Conservation (phyloP, 1,284 basidiomycete species). For the Heterobasidion annosum region DNA sequence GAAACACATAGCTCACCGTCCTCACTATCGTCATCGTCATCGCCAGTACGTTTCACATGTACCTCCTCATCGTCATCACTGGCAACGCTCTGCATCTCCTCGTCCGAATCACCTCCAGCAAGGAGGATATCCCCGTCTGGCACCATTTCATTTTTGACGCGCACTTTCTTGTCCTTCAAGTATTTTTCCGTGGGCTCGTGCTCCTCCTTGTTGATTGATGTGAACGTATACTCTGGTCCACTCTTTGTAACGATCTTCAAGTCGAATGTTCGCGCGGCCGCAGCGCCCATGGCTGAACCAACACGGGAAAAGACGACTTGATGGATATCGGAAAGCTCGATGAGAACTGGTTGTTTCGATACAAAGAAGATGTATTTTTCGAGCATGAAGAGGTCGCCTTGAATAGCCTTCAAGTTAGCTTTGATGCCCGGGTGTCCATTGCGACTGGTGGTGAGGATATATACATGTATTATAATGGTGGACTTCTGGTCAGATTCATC, state of each 20-base stretch:
- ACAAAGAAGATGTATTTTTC: conserved; percentile 99
- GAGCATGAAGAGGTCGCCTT: conserved; percentile 96
- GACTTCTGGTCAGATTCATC: not conserved
- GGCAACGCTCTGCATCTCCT: conserved; percentile 74
- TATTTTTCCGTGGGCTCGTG: conserved; percentile 82
- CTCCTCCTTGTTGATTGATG: conserved; percentile 94
- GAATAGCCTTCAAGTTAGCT: conserved; percentile 95
- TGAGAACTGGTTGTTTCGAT: conserved; percentile 89
- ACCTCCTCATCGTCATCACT: conserved; percentile 62
- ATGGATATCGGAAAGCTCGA: conserved; percentile 88
- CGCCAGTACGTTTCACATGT: conserved; percentile 40
- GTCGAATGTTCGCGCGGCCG: conserved; percentile 91
- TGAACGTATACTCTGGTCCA: conserved; percentile 83
- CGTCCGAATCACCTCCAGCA: conserved; percentile 75
- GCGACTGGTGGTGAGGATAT: conserved; percentile 32
- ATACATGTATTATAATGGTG: not conserved
- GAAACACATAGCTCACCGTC: conserved; percentile 46
- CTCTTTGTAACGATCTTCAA: conserved; percentile 82
- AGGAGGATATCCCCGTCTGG: conserved; percentile 72
- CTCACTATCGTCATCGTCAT: conserved; percentile 75
- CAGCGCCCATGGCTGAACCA: conserved; percentile 72
- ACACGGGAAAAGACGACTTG: conserved; percentile 93
- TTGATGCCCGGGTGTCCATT: conserved; percentile 81
- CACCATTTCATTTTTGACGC: conserved; percentile 95
- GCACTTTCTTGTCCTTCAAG: conserved; percentile 85